phyloP scores from a whole-genome alignment of 768 basidiomycete species.

The Royoungia palumana region DNA sequence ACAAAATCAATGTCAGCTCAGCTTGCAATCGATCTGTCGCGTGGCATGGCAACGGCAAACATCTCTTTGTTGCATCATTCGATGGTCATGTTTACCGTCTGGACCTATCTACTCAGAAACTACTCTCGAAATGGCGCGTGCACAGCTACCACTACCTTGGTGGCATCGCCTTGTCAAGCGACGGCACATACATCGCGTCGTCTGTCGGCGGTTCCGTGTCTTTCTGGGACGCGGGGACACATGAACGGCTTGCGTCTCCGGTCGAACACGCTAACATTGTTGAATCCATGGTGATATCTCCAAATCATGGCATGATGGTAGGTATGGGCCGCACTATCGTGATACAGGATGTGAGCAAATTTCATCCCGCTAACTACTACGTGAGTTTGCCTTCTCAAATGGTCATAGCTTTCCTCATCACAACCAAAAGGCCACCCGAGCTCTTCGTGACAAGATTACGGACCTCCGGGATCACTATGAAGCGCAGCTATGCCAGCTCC shows the following conservation, averaged over 20 bases:
- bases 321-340: too few species aligned
- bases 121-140: not conserved
- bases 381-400: too few species aligned
- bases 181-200: not conserved
- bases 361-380: too few species aligned
- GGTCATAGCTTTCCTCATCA: too few species aligned
- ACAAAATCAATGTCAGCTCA: not conserved
- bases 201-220: not conserved
- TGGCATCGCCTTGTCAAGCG: not conserved
- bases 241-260: not conserved
- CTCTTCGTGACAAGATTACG: too few species aligned
- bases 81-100: not conserved
- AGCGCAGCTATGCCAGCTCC: too few species aligned
- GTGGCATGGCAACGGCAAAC: not conserved
- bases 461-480: too few species aligned
- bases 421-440: too few species aligned
- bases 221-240: constrained; percentile 4
- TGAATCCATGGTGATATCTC: too few species aligned
- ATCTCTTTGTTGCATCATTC: not conserved
- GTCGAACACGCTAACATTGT: too few species aligned
- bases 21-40: not conserved
- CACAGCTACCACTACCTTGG: not conserved
- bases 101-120: not conserved
- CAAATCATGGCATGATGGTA: too few species aligned
- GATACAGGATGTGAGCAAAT: too few species aligned